Conservation (phyloP, 495 filamentous ascomycete species). For the Aspergillus cristatus region DNA sequence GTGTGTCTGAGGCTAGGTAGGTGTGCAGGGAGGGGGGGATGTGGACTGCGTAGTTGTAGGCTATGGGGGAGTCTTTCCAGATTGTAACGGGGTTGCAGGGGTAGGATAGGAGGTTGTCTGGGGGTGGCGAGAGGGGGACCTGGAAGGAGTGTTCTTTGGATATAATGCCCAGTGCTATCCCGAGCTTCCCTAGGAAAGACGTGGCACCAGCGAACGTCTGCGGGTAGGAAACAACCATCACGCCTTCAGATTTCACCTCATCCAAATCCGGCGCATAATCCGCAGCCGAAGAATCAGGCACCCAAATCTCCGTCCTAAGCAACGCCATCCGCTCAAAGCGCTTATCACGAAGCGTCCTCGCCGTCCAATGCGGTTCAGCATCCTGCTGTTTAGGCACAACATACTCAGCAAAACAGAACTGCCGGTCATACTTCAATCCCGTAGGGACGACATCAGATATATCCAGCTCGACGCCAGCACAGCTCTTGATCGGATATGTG, state of each 20-base stretch:
- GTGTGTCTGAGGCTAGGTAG: constrained; percentile 32
- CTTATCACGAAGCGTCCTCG: constrained; percentile 62
- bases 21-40: constrained; percentile 49
- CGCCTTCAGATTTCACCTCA: constrained; percentile 27
- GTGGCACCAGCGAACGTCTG: constrained; percentile 7
- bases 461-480: constrained; percentile 66
- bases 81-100: constrained; percentile 56
- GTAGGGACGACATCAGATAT: constrained; percentile 55
- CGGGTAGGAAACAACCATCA: constrained; percentile 32
- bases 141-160: constrained; percentile 33
- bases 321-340: constrained; percentile 63
- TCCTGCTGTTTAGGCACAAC: constrained; percentile 28
- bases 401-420: constrained; percentile 72
- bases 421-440: constrained; percentile 75
- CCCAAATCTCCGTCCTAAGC: constrained; percentile 68
- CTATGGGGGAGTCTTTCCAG: constrained; percentile 60
- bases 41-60: constrained; percentile 37
- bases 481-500: constrained; percentile 86
- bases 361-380: constrained; percentile 54
- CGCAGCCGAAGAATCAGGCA: constrained; percentile 54
- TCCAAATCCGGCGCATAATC: constrained; percentile 27
- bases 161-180: constrained; percentile 15
- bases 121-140: constrained; percentile 56
- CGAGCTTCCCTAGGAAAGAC: constrained; percentile 6
- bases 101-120: constrained; percentile 47